These are phyloP conservation scores for Lodderomyces elongisporus DNA, from an alignment of 1,139 yeast genomes.

Conservation along the genomic window DNA sequence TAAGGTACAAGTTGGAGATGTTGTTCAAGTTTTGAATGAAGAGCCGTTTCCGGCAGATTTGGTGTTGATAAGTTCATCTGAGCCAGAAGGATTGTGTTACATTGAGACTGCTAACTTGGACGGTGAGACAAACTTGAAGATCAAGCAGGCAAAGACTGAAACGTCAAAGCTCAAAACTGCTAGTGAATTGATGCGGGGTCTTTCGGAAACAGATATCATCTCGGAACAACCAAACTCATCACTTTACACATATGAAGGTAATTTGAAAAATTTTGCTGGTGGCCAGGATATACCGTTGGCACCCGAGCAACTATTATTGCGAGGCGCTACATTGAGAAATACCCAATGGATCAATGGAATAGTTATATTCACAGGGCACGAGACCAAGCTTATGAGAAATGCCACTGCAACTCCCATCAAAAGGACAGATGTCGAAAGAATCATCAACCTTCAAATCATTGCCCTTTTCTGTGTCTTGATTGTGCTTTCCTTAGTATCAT, in stretches of 20 bases:
- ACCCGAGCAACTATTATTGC: conserved; percentile 84
- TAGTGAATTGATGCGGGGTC: conserved; percentile 43
- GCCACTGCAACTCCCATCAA: conserved; percentile 98
- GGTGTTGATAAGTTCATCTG: conserved; percentile 80
- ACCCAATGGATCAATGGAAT: conserved; percentile 95
- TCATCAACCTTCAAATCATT: conserved; percentile 86
- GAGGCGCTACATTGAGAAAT: conserved; percentile 95
- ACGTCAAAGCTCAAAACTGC: conserved; percentile 74
- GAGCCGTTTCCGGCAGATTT: conserved; percentile 95
- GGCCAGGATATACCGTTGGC: conserved; percentile 53
- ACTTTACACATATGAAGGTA: conserved; percentile 90
- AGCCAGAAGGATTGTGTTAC: conserved; percentile 96
- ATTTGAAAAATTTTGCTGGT: conserved; percentile 48
- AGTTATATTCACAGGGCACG: conserved; percentile 95
- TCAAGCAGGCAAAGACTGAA: conserved; percentile 80
- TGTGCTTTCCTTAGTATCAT: conserved; percentile 69
- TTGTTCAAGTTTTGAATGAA: conserved; percentile 77
- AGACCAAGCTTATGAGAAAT: conserved; percentile 95
- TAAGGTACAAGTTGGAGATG: conserved; percentile 85
- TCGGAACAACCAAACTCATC: conserved; percentile 96
- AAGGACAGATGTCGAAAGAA: conserved; percentile 93
- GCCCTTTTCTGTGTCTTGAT: conserved; percentile 81
- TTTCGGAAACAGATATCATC: conserved; percentile 39
- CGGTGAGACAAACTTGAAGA: conserved; percentile 95
- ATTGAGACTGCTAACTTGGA: conserved; percentile 96